Conservation (phyloP, 75 land plant genomes). For the Sequoia sempervirens region DNA sequence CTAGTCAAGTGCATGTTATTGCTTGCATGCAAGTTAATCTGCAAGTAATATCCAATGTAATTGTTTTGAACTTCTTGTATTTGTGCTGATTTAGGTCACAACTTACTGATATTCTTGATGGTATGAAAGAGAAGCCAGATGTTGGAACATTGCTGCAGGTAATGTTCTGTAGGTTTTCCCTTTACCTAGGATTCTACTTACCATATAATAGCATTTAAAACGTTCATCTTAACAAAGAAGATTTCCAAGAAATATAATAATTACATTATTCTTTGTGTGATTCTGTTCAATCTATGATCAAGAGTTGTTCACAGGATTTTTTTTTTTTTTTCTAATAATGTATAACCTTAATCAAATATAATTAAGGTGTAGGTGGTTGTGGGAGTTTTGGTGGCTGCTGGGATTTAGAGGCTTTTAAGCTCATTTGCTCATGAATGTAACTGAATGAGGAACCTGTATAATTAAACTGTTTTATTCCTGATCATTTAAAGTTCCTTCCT, state of each 20-base stretch:
- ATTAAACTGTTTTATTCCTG: too few species aligned
- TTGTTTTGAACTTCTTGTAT: neutral
- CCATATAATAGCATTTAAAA: neutral
- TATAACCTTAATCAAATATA: too few species aligned
- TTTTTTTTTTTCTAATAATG: too few species aligned
- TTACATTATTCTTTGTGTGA: neutral
- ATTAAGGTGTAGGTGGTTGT: too few species aligned
- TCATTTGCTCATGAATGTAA: too few species aligned
- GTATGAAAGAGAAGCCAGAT: conserved; percentile 90
- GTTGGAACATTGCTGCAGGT: conserved; percentile 84
- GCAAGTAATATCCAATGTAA: neutral
- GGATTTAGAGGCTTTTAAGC: too few species aligned
- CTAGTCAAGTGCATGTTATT: neutral
- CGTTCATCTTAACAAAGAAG: neutral
- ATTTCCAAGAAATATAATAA: neutral
- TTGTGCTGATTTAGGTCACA: conserved; percentile 58
- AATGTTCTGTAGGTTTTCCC: neutral
- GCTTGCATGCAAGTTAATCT: neutral
- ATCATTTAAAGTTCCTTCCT: too few species aligned
- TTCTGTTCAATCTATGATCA: too few species aligned
- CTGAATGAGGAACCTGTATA: too few species aligned
- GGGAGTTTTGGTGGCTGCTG: too few species aligned
- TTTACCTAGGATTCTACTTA: neutral
- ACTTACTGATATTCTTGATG: conserved; percentile 84
- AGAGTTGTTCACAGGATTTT: too few species aligned